Evolutionary conservation across 306 rosid genomes (phyloP).

Genomic region (Begonia fuchsioides): DNA sequence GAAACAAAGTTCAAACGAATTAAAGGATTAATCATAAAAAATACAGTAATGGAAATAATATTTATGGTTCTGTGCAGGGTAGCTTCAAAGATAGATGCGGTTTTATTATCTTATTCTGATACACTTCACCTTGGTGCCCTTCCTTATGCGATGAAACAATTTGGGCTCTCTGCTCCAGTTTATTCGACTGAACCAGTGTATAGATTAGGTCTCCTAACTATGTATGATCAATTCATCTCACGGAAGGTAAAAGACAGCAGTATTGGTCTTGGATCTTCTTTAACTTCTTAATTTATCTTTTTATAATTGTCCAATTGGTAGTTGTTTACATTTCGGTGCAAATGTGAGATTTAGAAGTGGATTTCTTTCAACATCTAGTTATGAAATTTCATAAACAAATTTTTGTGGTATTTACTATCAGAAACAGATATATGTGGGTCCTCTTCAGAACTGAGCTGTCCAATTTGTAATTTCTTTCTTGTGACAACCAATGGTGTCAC

Average conservation of each 20-base stretch:
- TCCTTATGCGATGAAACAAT: constrained; percentile 69
- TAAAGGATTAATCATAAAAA: no score
- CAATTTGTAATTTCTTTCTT: no score
- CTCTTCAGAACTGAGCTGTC: no score
- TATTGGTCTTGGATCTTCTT: no score
- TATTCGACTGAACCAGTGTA: constrained; percentile 81
- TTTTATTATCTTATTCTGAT: constrained; percentile 69
- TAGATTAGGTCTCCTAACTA: constrained; percentile 79
- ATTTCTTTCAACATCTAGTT: not conserved
- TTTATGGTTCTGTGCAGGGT: constrained; percentile 33
- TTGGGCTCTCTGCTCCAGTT: constrained; percentile 74
- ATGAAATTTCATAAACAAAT: not conserved
- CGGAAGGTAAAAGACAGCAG: constrained; percentile 44
- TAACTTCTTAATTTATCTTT: no score
- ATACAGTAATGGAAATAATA: not conserved
- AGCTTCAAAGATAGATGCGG: constrained; percentile 74
- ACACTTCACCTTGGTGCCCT: constrained; percentile 95
- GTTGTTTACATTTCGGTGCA: no score
- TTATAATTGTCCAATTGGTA: no score
- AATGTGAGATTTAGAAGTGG: not conserved
- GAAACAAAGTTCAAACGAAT: no score
- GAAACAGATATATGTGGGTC: not conserved
- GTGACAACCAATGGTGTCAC: no score
- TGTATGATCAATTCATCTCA: constrained; percentile 81
- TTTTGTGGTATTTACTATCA: constrained; percentile 1